These are phyloP conservation scores for Tillandsia fasciculata DNA, from an alignment of 176 grass and related monocot species.

Conservation along the genomic window DNA sequence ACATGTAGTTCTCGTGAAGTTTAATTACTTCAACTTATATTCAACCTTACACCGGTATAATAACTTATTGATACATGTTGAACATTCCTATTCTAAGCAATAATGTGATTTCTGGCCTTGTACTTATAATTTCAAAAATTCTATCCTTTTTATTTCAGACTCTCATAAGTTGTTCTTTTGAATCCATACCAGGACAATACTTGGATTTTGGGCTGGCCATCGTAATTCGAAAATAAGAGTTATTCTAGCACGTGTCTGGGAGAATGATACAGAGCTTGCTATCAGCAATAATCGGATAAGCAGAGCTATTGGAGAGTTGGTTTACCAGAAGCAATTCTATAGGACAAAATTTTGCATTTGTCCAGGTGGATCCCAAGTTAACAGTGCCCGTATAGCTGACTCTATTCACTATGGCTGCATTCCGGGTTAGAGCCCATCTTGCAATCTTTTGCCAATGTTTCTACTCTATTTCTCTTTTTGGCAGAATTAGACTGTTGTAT, in stretches of 20 bases:
- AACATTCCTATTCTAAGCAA: neutral
- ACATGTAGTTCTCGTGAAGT: too few relatives aligned
- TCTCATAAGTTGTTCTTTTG: neutral
- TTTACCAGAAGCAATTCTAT: slow-evolving; percentile 94
- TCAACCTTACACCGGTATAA: neutral
- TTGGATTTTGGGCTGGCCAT: slow-evolving; percentile 85
- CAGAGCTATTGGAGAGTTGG: slow-evolving; percentile 72
- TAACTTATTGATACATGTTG: neutral
- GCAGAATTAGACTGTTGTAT: neutral
- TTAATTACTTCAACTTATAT: too few relatives aligned
- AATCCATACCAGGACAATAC: slow-evolving; percentile 26
- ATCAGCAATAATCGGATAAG: slow-evolving; percentile 93
- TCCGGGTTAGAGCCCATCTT: slow-evolving; percentile 57
- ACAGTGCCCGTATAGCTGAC: slow-evolving; percentile 86
- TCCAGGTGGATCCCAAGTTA: slow-evolving; percentile 98
- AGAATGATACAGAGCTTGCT: slow-evolving; percentile 90
- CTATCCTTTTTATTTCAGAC: neutral
- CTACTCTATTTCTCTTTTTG: neutral
- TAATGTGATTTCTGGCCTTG: neutral
- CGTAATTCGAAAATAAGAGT: slow-evolving; percentile 94
- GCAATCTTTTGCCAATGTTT: neutral
- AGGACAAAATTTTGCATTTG: slow-evolving; percentile 95
- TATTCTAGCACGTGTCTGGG: slow-evolving; percentile 74
- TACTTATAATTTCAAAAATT: neutral
- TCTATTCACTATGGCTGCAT: slow-evolving; percentile 97